These are phyloP conservation scores for Sclerotinia nivalis DNA, from an alignment of 2,329 filamentous ascomycete genomes.

Conservation along the genomic window DNA sequence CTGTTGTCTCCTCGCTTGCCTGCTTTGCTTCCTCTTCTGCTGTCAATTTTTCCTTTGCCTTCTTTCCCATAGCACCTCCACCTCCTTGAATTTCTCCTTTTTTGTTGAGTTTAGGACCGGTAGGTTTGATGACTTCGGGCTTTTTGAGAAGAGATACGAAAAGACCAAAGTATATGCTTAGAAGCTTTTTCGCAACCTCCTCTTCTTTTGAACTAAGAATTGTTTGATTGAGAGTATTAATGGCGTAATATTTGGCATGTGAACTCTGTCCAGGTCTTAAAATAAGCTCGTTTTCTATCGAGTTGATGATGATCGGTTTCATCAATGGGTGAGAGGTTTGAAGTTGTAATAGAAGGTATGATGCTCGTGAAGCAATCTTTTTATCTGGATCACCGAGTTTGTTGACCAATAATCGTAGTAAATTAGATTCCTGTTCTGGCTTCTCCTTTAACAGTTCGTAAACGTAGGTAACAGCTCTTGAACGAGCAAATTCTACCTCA, in stretches of 20 bases:
- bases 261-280: constrained; percentile 84
- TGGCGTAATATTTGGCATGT: constrained; percentile 90
- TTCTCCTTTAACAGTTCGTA: constrained; percentile 92
- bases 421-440: constrained; percentile 93
- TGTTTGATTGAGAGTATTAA: constrained; percentile 96
- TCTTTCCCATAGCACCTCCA: constrained; percentile 53
- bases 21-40: constrained; percentile 45
- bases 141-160: constrained; percentile 80
- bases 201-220: constrained; percentile 85
- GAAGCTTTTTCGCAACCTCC: constrained; percentile 72
- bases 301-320: constrained; percentile 83
- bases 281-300: constrained; percentile 83
- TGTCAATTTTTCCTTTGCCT: constrained; percentile 47
- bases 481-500: constrained; percentile 90
- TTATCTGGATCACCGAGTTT: constrained; percentile 94
- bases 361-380: constrained; percentile 92
- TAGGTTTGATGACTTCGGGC: constrained; percentile 44
- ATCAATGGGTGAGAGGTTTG: constrained; percentile 88
- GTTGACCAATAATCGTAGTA: constrained; percentile 88
- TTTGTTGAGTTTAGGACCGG: constrained; percentile 49
- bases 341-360: constrained; percentile 89
- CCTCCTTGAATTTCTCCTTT: constrained; percentile 55
- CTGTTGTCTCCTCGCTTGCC: constrained; percentile 56
- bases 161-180: constrained; percentile 89
- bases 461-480: constrained; percentile 84